These are phyloP conservation scores for Dichomitus squalens DNA, from an alignment of 1,284 basidiomycete species.

Conservation along the genomic window DNA sequence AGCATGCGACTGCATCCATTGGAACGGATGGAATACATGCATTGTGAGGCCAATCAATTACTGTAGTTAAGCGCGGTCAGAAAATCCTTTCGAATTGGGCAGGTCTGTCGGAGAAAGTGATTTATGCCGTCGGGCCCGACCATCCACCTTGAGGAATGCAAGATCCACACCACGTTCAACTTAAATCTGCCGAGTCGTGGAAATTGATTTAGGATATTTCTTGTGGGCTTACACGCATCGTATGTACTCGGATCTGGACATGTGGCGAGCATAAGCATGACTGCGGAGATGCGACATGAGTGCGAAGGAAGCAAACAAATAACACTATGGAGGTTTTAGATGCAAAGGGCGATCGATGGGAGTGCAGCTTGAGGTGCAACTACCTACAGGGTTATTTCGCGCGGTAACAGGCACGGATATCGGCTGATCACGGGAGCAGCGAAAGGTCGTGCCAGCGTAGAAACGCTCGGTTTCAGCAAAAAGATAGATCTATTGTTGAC, in stretches of 20 bases:
- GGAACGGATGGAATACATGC: slow-evolving; percentile 13
- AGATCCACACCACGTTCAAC: slow-evolving; percentile 11
- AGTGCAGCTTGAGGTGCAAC: slow-evolving; percentile 5
- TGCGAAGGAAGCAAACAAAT: slow-evolving; percentile 12
- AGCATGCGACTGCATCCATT: slow-evolving; percentile 11
- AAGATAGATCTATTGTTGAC: slow-evolving; percentile 2
- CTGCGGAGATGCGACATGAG: slow-evolving; percentile 4
- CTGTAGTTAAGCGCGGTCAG: slow-evolving; percentile 15
- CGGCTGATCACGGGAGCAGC: slow-evolving; percentile 15
- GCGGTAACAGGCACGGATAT: slow-evolving; percentile 21
- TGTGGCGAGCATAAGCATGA: slow-evolving; percentile 1
- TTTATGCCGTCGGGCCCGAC: slow-evolving; percentile 7
- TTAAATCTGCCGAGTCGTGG: slow-evolving; percentile 15
- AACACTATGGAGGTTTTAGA: slow-evolving; percentile 19
- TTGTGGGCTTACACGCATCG: slow-evolving; percentile 13
- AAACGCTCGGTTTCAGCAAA: neutral
- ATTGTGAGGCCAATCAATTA: slow-evolving; percentile 11
- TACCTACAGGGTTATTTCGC: slow-evolving; percentile 15
- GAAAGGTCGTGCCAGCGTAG: slow-evolving; percentile 5
- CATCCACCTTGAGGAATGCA: slow-evolving; percentile 11
- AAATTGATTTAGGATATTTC: slow-evolving; percentile 9
- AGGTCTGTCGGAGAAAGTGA: slow-evolving; percentile 2
- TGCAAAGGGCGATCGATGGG: slow-evolving; percentile 16
- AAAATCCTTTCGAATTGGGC: slow-evolving; percentile 12
- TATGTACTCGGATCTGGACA: slow-evolving; percentile 20